A percentile compares a stretch with the other conserved stretches of the same genome.
Conservation (phyloP, 345 rosid genomes). For the Firmiana major region DNA sequence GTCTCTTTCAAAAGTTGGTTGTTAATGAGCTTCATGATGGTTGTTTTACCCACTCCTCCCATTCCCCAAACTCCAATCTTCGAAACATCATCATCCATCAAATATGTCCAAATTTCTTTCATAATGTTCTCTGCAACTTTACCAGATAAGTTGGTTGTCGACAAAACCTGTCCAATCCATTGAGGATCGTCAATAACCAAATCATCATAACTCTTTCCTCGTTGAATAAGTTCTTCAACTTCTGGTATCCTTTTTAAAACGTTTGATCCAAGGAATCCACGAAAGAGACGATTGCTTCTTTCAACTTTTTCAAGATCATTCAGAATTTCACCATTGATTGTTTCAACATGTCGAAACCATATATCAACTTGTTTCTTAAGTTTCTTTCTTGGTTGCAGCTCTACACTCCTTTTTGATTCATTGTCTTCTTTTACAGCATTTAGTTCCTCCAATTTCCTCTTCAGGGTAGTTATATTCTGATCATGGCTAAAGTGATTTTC, state of each 20-base stretch:
- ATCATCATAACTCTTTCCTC: not conserved
- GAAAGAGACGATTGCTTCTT: not conserved
- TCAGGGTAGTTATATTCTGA: not conserved
- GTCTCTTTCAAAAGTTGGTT: not conserved
- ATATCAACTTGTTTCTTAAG: not conserved
- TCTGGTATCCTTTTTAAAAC: not conserved
- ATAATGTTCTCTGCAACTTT: not conserved
- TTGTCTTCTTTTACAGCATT: not conserved
- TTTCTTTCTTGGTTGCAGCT: not conserved
- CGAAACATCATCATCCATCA: not conserved
- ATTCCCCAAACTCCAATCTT: constrained; percentile 21
- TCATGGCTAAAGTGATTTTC: no score
- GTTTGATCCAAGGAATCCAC: not conserved
- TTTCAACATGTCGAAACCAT: not conserved
- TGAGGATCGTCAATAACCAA: not conserved
- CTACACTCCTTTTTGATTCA: not conserved
- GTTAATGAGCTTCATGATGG: not conserved
- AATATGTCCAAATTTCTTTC: not conserved
- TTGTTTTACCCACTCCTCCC: constrained; percentile 14
- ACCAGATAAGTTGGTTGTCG: not conserved
- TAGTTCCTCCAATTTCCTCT: not conserved
- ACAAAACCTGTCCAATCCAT: not conserved
- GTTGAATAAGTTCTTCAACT: not conserved
- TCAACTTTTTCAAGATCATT: not conserved
- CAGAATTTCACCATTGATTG: not conserved